phyloP scores from a whole-genome alignment of 2,329 filamentous ascomycete genomes.

The Penicillium sp. region DNA sequence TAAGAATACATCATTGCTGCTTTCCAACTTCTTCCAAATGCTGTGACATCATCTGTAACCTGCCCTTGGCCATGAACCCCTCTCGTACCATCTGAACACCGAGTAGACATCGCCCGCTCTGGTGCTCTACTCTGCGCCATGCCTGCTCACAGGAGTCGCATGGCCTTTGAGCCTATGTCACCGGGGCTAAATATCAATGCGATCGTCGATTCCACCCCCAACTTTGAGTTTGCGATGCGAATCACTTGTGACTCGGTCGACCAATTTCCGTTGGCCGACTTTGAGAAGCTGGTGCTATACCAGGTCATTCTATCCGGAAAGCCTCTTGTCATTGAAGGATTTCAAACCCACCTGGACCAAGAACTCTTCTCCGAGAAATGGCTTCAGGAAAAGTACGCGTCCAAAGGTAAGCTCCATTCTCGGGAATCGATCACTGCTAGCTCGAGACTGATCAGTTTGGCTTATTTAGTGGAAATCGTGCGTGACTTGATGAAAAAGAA shows the following conservation, averaged over 20 bases:
- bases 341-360: conserved; percentile 72
- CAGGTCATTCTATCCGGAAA: conserved; percentile 85
- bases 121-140: conserved; percentile 49
- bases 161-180: conserved; percentile 88
- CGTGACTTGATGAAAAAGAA: conserved; percentile 73
- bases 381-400: conserved; percentile 76
- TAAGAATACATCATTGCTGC: no score
- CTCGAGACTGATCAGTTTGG: conserved; percentile 7
- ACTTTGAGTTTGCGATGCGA: conserved; percentile 84
- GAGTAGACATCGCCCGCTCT: not conserved
- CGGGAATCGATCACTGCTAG: not conserved
- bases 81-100: not conserved
- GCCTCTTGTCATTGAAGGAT: conserved; percentile 88
- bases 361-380: conserved; percentile 79
- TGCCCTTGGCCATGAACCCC: not conserved
- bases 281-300: conserved; percentile 80
- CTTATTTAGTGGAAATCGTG: conserved; percentile 71
- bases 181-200: conserved; percentile 77
- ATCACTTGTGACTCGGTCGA: conserved; percentile 79
- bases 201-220: conserved; percentile 75
- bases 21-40: no score
- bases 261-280: conserved; percentile 72
- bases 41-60: not conserved
- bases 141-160: conserved; percentile 77
- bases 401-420: conserved; percentile 63